Evolutionary conservation across 345 rosid genomes (phyloP).

Genomic region (Sonneratia caseolaris): DNA sequence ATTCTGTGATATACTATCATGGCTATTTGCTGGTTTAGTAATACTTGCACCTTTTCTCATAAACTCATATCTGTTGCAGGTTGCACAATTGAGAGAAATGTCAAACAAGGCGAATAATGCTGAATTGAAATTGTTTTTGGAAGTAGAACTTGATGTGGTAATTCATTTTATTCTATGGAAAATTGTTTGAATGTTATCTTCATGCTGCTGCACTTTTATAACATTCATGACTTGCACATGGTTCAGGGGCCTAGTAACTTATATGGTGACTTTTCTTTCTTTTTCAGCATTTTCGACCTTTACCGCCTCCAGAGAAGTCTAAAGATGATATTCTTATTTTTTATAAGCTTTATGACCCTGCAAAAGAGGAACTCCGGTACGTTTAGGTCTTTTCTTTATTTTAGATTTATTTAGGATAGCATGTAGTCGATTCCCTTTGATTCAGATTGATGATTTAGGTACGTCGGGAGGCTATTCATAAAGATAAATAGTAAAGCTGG

Average conservation of each 20-base stretch:
- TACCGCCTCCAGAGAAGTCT: slow-evolving; percentile 57
- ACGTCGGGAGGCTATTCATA: slow-evolving; percentile 76
- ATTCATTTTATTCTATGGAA: slow-evolving; percentile 9
- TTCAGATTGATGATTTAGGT: slow-evolving; percentile 33
- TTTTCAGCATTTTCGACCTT: slow-evolving; percentile 58
- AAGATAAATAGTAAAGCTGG: slow-evolving; percentile 65
- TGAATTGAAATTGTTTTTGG: slow-evolving; percentile 81
- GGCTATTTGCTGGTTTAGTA: not conserved
- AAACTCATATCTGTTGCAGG: slow-evolving; percentile 30
- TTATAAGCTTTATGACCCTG: slow-evolving; percentile 83
- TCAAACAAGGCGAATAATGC: slow-evolving; percentile 76
- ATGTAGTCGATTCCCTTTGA: not conserved
- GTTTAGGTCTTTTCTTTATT: slow-evolving; percentile 5
- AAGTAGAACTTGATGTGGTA: slow-evolving; percentile 71
- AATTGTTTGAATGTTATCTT: not conserved
- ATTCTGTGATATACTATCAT: not conserved
- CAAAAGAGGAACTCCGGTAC: slow-evolving; percentile 65
- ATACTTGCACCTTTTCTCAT: not conserved
- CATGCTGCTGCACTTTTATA: not conserved
- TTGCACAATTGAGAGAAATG: slow-evolving; percentile 85
- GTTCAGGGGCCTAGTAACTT: not conserved
- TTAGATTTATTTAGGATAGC: slow-evolving; percentile 2
- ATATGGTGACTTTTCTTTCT: slow-evolving; percentile 8
- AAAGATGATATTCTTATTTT: slow-evolving; percentile 88
- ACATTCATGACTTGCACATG: not conserved